These are phyloP conservation scores for Vaccinium vitisidaea DNA, from an alignment of 148 eudicot genomes.

Conservation along the genomic window DNA sequence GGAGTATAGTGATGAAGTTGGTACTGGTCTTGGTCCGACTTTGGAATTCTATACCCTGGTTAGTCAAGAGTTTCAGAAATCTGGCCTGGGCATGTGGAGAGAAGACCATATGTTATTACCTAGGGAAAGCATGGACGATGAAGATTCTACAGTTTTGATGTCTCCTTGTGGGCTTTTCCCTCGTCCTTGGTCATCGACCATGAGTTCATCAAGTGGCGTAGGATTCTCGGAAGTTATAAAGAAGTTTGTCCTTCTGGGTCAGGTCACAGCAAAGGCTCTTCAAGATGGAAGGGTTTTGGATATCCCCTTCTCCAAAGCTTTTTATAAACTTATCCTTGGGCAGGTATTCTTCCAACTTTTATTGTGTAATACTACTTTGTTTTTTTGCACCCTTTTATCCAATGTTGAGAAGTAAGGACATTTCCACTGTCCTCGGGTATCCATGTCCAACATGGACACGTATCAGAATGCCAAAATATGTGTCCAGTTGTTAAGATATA, in stretches of 20 bases:
- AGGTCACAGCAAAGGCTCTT: slow-evolving; percentile 79
- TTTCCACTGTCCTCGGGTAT: background rate
- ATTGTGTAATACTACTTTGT: background rate
- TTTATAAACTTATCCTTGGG: slow-evolving; percentile 84
- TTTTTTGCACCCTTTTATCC: background rate
- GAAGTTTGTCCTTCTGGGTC: slow-evolving; percentile 73
- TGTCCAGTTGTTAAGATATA: background rate
- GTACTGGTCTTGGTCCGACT: slow-evolving; percentile 98
- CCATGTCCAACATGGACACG: background rate
- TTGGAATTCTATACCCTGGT: slow-evolving; percentile 90
- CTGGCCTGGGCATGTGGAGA: slow-evolving; percentile 89
- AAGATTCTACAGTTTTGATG: slow-evolving; percentile 29
- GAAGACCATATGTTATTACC: slow-evolving; percentile 45
- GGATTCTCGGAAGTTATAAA: slow-evolving; percentile 61
- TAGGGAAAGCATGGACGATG: slow-evolving; percentile 26
- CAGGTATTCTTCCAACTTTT: slow-evolving; percentile 46
- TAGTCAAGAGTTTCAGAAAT: slow-evolving; percentile 76
- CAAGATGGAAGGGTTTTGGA: slow-evolving; percentile 95
- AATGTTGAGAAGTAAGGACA: background rate
- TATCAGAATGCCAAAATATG: background rate
- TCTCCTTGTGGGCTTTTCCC: slow-evolving; percentile 76
- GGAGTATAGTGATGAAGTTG: slow-evolving; percentile 91
- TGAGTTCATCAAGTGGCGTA: slow-evolving; percentile 34
- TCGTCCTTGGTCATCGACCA: slow-evolving; percentile 76
- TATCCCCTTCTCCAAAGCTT: slow-evolving; percentile 85